These are phyloP conservation scores for Aspergillus taichungensis DNA, from an alignment of 495 filamentous ascomycete genomes.

Conservation along the genomic window DNA sequence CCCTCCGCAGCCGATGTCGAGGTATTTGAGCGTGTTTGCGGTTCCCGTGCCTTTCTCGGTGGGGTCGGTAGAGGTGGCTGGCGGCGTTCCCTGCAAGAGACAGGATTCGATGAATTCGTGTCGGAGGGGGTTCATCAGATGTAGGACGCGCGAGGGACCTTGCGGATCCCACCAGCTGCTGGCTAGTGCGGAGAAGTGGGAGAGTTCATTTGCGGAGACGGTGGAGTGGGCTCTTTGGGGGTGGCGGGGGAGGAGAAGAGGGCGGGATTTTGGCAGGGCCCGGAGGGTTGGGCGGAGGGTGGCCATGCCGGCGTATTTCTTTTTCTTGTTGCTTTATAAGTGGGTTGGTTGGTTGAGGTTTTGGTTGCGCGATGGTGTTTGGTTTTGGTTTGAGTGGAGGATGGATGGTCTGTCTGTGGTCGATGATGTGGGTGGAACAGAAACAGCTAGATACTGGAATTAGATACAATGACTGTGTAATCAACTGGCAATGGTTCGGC, in stretches of 20 bases:
- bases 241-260: constrained; percentile 1
- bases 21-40: constrained; percentile 50
- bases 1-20: constrained; percentile 93
- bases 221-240: constrained; percentile 49
- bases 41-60: constrained; percentile 2
- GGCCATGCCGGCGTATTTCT: constrained; percentile 1
- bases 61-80: background rate
- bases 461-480: no score
- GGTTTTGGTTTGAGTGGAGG: no score
- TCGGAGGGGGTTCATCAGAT: constrained; percentile 96
- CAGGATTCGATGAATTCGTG: constrained; percentile 83
- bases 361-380: background rate
- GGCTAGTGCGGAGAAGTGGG: constrained; percentile 90
- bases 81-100: constrained; percentile 35
- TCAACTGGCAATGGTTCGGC: no score
- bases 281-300: constrained; percentile 5
- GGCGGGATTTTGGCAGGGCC: constrained; percentile 1
- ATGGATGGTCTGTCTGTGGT: no score
- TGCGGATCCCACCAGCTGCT: constrained; percentile 96
- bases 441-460: no score
- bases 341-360: background rate
- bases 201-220: constrained; percentile 78
- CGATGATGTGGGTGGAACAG: no score
- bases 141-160: constrained; percentile 82
- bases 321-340: background rate